Conservation (phyloP, 805 yeast genomes). For the Candida pseudofarinosa region DNA sequence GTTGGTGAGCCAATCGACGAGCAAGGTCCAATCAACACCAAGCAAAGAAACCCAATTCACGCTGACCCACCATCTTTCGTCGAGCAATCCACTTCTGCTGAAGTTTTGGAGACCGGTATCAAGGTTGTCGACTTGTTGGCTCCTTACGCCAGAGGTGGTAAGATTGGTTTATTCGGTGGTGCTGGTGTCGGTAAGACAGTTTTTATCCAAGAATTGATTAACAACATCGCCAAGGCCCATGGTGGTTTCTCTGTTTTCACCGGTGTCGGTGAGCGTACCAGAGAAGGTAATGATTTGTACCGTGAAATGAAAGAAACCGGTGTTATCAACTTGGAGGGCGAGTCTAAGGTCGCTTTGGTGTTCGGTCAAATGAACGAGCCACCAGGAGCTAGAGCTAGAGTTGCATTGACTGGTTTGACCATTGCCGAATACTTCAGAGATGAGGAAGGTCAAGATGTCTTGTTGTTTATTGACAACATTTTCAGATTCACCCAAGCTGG, state of each 20-base stretch:
- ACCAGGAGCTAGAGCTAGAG: slow-evolving; percentile 99
- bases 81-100: slow-evolving; percentile 97
- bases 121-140: slow-evolving; percentile 99
- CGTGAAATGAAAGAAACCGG: slow-evolving; percentile 99
- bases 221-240: slow-evolving; percentile 99
- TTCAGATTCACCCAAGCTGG: slow-evolving; percentile 99
- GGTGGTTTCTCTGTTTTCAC: slow-evolving; percentile 99
- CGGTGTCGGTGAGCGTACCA: slow-evolving; percentile 99
- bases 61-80: slow-evolving; percentile 96
- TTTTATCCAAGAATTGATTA: slow-evolving; percentile 98
- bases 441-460: slow-evolving; percentile 99
- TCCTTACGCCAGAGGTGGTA: slow-evolving; percentile 99
- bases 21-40: slow-evolving; percentile 96
- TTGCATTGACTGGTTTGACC: slow-evolving; percentile 98
- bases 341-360: slow-evolving; percentile 98
- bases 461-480: slow-evolving; percentile 98
- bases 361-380: slow-evolving; percentile 99
- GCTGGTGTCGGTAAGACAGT: slow-evolving; percentile 99
- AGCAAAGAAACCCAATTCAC: slow-evolving; percentile 95
- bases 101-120: slow-evolving; percentile 98
- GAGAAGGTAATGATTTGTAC: slow-evolving; percentile 99
- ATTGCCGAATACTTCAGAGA: slow-evolving; percentile 99
- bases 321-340: slow-evolving; percentile 99
- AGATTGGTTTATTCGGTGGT: slow-evolving; percentile 99
- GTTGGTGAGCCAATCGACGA: slow-evolving; percentile 99